A percentile compares a stretch with the other conserved stretches of the same genome.
Evolutionary conservation across 2,329 filamentous ascomycete species (phyloP).

Genomic region (Cladosporium sp.): DNA sequence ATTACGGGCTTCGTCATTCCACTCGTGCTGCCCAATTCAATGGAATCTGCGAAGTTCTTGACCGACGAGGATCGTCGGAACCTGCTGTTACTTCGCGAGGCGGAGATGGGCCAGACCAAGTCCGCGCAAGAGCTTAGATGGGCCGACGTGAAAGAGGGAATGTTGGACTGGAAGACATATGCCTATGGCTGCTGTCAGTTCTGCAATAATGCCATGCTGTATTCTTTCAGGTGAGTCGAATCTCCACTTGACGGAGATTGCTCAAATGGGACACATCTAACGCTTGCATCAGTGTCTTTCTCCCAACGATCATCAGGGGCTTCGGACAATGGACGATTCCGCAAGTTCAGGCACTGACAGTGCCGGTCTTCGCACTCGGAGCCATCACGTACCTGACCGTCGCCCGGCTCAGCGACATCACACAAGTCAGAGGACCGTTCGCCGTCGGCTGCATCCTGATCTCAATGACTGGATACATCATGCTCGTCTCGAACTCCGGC

Average conservation of each 20-base stretch:
- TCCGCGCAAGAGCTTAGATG: conserved; percentile 47
- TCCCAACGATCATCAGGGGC: conserved; percentile 70
- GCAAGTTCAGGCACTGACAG: conserved; percentile 47
- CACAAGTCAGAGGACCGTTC: conserved; percentile 60
- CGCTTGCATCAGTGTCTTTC: conserved; percentile 48
- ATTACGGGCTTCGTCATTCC: neutral
- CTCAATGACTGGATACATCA: conserved; percentile 41
- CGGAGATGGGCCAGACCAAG: conserved; percentile 43
- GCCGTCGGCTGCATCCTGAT: conserved; percentile 55
- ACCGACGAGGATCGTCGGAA: conserved; percentile 53
- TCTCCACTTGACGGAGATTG: too few species aligned
- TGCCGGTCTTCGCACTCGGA: conserved; percentile 31
- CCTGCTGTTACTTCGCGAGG: conserved; percentile 44
- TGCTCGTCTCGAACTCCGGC: conserved; percentile 56
- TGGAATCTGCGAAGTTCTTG: conserved; percentile 58
- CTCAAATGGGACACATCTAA: too few species aligned
- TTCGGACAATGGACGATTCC: conserved; percentile 56
- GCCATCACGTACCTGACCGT: conserved; percentile 55
- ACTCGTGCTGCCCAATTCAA: conserved; percentile 54
- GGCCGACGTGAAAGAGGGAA: conserved; percentile 58
- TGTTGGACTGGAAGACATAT: conserved; percentile 71
- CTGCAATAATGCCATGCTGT: conserved; percentile 68
- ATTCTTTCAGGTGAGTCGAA: conserved; percentile 51
- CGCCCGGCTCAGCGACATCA: conserved; percentile 61
- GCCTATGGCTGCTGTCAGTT: conserved; percentile 64